phyloP scores from a whole-genome alignment of 106 monocot genomes.

The Gastrodia elata region DNA sequence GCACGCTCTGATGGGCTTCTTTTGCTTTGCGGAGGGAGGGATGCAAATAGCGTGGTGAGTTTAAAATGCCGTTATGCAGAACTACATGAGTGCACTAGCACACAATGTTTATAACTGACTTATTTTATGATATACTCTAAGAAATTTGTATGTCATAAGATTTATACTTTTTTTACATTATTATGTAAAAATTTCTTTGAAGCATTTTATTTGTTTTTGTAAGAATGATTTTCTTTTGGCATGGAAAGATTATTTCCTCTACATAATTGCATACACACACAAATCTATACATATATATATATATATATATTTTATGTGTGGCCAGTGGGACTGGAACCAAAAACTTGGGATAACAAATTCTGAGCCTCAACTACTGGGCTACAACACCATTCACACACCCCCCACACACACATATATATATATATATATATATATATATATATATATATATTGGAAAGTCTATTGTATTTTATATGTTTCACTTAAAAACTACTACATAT shows the following conservation, averaged over 20 bases:
- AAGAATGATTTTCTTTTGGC: background rate
- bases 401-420: too few species aligned
- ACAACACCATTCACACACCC: too few species aligned
- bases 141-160: background rate
- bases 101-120: background rate
- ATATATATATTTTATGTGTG: too few species aligned
- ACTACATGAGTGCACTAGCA: background rate
- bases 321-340: too few species aligned
- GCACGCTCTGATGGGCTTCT: conserved; percentile 98
- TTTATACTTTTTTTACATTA: background rate
- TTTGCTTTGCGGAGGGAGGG: conserved; percentile 97
- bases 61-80: background rate
- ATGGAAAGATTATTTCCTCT: background rate
- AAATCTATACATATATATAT: too few species aligned
- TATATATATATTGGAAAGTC: too few species aligned
- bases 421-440: too few species aligned
- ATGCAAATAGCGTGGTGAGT: conserved; percentile 96
- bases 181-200: background rate
- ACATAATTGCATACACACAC: background rate
- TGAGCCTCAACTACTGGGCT: too few species aligned
- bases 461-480: too few species aligned
- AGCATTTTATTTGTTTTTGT: background rate
- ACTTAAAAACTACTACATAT: too few species aligned
- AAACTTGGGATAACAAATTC: too few species aligned
- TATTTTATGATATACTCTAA: background rate